Percentiles rank a stretch among this genome's conserved stretches.
These are phyloP conservation scores for Sesbania bispinosa DNA, from an alignment of 306 rosid species.

Conservation along the genomic window DNA sequence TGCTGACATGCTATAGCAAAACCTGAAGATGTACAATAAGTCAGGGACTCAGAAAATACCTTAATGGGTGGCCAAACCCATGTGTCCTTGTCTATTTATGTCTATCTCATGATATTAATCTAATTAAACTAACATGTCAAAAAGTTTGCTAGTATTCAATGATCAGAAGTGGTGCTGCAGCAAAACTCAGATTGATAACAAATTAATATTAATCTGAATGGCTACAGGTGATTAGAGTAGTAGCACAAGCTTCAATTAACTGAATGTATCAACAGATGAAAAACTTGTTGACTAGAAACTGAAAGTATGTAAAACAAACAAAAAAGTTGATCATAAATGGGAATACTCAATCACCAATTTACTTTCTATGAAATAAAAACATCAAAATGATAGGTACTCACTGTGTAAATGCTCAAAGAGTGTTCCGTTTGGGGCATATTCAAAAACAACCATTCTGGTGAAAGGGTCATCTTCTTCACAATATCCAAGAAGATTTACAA, in stretches of 20 bases:
- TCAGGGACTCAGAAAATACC: neutral
- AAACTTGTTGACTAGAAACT: neutral
- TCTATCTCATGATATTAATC: neutral
- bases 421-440: conserved; percentile 93
- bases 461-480: conserved; percentile 91
- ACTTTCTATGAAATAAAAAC: neutral
- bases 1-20: neutral
- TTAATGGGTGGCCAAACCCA: neutral
- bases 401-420: conserved; percentile 93
- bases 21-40: neutral
- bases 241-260: neutral
- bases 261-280: conserved; percentile 1
- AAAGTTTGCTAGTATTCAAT: neutral
- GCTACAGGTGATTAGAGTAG: neutral
- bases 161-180: neutral
- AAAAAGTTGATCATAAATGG: neutral
- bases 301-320: neutral
- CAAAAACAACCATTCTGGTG: conserved; percentile 93
- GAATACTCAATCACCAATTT: neutral
- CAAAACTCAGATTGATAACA: neutral
- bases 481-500: conserved; percentile 80
- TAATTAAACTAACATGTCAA: neutral
- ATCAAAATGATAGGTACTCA: conserved; percentile 40
- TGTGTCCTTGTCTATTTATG: neutral
- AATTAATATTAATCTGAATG: neutral